Percentiles rank a stretch among this genome's conserved stretches.
phyloP scores from a whole-genome alignment of 2,329 filamentous ascomycete genomes.

The Talaromyces amestolkiae region DNA sequence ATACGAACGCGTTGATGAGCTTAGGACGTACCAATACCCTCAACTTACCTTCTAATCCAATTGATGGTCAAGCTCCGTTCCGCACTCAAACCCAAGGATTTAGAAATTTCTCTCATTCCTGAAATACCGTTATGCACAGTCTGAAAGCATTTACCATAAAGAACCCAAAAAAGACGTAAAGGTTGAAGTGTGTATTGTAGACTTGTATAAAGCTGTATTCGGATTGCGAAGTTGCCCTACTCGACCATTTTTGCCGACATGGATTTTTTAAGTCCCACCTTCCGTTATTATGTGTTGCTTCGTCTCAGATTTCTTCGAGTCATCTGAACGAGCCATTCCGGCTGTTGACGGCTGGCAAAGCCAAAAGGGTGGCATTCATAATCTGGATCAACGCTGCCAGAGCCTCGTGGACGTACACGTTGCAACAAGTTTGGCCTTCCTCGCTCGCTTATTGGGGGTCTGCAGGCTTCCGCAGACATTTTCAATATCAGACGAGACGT shows the following conservation, averaged over 20 bases:
- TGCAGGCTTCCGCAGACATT: not conserved
- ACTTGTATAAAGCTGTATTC: not conserved
- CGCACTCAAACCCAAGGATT: too few relatives aligned
- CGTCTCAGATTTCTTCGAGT: not conserved
- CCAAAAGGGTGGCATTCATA: too few relatives aligned
- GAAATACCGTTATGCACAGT: not conserved
- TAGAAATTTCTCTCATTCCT: not conserved
- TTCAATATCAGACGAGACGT: not conserved
- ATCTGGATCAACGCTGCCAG: not conserved
- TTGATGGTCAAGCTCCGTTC: too few relatives aligned
- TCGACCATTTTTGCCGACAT: not conserved
- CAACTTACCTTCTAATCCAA: too few relatives aligned
- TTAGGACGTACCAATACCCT: too few relatives aligned
- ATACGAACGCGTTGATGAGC: too few relatives aligned
- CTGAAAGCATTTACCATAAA: not conserved
- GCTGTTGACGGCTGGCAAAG: not conserved
- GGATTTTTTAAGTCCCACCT: not conserved
- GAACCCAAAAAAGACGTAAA: not conserved
- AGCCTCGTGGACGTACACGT: not conserved
- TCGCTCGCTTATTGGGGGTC: not conserved
- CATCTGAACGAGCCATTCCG: not conserved
- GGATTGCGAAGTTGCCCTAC: not conserved
- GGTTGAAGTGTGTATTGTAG: not conserved
- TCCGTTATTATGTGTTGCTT: not conserved
- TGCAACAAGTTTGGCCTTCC: not conserved